A percentile compares a stretch with the other conserved stretches of the same genome.
These are phyloP conservation scores for Lecanicillium sp. DNA, from an alignment of 2,329 filamentous ascomycete genomes.

Conservation along the genomic window DNA sequence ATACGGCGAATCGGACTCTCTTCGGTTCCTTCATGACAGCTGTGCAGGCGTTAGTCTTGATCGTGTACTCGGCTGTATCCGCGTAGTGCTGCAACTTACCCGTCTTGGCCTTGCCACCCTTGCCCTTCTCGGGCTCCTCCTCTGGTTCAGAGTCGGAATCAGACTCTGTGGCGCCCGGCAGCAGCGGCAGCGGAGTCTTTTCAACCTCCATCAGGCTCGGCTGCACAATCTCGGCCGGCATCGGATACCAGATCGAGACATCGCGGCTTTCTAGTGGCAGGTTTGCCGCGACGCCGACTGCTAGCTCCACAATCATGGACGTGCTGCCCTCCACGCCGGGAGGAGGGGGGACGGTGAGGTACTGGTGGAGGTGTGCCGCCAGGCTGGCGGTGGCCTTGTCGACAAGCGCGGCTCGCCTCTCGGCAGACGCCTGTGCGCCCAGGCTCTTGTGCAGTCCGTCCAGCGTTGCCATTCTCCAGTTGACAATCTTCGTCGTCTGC, in stretches of 20 bases:
- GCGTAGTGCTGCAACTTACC: constrained; percentile 28
- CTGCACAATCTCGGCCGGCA: constrained; percentile 66
- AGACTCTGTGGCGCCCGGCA: constrained; percentile 42
- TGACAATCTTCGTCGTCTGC: constrained; percentile 77
- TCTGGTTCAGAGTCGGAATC: constrained; percentile 29
- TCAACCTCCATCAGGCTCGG: constrained; percentile 82
- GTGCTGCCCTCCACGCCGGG: constrained; percentile 81
- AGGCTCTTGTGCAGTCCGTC: constrained; percentile 78
- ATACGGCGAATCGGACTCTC: constrained; percentile 69
- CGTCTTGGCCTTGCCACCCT: constrained; percentile 37
- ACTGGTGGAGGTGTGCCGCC: constrained; percentile 63
- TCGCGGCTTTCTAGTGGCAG: constrained; percentile 87
- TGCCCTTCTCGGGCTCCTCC: constrained; percentile 35
- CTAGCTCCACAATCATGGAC: constrained; percentile 87
- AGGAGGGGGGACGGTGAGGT: constrained; percentile 70
- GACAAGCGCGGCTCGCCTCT: constrained; percentile 64
- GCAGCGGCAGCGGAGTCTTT: constrained; percentile 58
- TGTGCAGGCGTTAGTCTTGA: constrained; percentile 35
- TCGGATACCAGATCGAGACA: constrained; percentile 78
- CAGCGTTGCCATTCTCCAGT: constrained; percentile 88
- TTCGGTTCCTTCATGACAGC: constrained; percentile 39
- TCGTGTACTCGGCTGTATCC: no score
- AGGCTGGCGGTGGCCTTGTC: constrained; percentile 63
- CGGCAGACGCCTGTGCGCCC: constrained; percentile 55
- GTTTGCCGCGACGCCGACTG: constrained; percentile 78